phyloP scores from a whole-genome alignment of 2,329 filamentous ascomycete genomes.

The Neophaeococcomyces mojaviensis region DNA sequence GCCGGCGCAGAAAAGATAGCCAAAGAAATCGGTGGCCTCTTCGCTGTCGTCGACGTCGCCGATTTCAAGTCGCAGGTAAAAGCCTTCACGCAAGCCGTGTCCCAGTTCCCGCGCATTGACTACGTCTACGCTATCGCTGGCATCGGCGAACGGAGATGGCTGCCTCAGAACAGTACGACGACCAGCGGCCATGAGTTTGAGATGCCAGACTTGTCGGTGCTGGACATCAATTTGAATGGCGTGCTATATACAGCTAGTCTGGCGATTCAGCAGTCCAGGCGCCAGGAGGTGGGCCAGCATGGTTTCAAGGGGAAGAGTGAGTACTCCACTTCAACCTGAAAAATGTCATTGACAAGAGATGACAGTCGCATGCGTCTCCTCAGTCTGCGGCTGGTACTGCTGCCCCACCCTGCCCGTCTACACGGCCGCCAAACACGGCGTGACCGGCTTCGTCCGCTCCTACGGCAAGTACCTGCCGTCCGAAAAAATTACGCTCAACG shows the following conservation, averaged over 20 bases:
- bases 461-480: constrained; percentile 35
- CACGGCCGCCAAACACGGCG: constrained; percentile 33
- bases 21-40: constrained; percentile 14
- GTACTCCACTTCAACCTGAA: constrained; percentile 7
- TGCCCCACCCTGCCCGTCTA: constrained; percentile 31
- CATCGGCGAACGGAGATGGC: constrained; percentile 33
- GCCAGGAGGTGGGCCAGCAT: constrained; percentile 28
- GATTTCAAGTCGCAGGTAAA: constrained; percentile 21
- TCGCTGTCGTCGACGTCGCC: constrained; percentile 16
- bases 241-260: constrained; percentile 37
- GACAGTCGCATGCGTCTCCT: constrained; percentile 26
- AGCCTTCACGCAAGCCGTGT: constrained; percentile 31
- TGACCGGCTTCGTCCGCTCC: constrained; percentile 33
- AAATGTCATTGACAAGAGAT: neutral
- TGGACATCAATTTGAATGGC: constrained; percentile 37
- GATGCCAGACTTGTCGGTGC: constrained; percentile 32
- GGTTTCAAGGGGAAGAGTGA: constrained; percentile 34
- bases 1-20: constrained; percentile 17
- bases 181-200: constrained; percentile 23
- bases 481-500: constrained; percentile 37
- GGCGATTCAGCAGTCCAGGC: constrained; percentile 38
- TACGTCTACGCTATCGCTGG: constrained; percentile 36
- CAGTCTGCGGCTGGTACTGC: constrained; percentile 33
- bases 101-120: constrained; percentile 30
- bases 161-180: constrained; percentile 22